Conservation (phyloP, 129 eudicot species). For the Flaveria trinervia region DNA sequence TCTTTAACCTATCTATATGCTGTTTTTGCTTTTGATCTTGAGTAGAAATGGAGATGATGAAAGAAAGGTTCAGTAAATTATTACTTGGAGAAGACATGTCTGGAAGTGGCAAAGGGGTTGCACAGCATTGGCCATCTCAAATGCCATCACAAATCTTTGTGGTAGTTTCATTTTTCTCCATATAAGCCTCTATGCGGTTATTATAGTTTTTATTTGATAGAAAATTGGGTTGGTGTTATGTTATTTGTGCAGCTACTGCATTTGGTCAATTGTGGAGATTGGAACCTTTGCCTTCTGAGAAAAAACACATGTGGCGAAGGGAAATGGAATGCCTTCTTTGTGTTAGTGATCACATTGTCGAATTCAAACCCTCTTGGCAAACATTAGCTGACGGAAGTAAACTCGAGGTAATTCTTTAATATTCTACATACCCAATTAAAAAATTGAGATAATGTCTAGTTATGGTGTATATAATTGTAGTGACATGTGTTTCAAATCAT, state of each 20-base stretch:
- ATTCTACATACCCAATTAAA: background rate
- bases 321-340: constrained; percentile 91
- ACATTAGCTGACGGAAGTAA: constrained; percentile 83
- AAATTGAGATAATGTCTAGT: background rate
- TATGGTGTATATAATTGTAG: background rate
- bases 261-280: constrained; percentile 96
- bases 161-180: constrained; percentile 40
- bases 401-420: constrained; percentile 64
- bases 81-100: constrained; percentile 97
- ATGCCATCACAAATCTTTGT: constrained; percentile 86
- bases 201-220: background rate
- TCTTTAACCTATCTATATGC: constrained; percentile 1
- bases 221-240: constrained; percentile 8
- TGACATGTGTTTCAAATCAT: constrained; percentile 17
- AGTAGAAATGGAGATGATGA: constrained; percentile 84
- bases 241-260: constrained; percentile 58
- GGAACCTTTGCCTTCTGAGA: constrained; percentile 76
- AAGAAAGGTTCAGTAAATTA: constrained; percentile 79
- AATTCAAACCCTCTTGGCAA: constrained; percentile 87
- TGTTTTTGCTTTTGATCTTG: constrained; percentile 18
- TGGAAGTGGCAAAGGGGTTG: constrained; percentile 98
- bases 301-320: constrained; percentile 83
- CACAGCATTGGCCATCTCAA: constrained; percentile 83
- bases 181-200: background rate
- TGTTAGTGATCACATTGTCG: constrained; percentile 91